Evolutionary conservation across 2,329 filamentous ascomycete species (phyloP), one percentile per base, ranked within the genome.

Genomic region (Neofusicoccum laricinum): DNA sequence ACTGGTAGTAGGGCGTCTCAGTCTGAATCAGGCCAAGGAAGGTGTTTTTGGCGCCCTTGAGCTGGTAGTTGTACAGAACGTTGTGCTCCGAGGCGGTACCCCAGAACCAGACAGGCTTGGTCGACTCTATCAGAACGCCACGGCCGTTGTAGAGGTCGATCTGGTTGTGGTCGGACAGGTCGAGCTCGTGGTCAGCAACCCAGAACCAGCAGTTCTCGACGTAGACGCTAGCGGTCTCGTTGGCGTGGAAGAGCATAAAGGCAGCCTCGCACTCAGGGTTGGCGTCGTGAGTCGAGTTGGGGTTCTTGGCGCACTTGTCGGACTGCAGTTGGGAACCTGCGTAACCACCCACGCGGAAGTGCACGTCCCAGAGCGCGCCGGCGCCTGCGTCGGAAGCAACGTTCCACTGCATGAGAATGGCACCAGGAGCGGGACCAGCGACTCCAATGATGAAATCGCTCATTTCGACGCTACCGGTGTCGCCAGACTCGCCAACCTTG

Each of bases 391-490:
- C 75, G 40, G 87, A 89, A 48, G 86, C 87, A 46, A 97, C 82
- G 78, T 97, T 97, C 90, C 92, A 97, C 76, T 97, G 86, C 80
- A 97, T 88, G 74, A 97, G 85, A 72, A 97, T 92, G 17, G 93
- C 94, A 68, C 94, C 94, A 0, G 93, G 90, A 67, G 92, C 89
- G 2, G 93, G 82, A 4, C 94, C 94, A 69, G 88, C 85, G 34
- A 93, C 97, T 77, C 92, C 87, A 70, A 98, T 90, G 71, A 97
- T 88, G 66, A 96, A 79, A 73, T 97, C 94, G 50, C 88, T 90
- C 73, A 97, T 94, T 79, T 97, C 93, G 53, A 97, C 90, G 32
- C 84, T 83, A 67, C 93, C 94, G 50, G 84, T 82, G 68, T 96
- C 90, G 61, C 92, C 92, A 11, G 85, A 78, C 72, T 91, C 79